Conservation (phyloP, 2,329 filamentous ascomycete genomes). For the Xylaria sp. region DNA sequence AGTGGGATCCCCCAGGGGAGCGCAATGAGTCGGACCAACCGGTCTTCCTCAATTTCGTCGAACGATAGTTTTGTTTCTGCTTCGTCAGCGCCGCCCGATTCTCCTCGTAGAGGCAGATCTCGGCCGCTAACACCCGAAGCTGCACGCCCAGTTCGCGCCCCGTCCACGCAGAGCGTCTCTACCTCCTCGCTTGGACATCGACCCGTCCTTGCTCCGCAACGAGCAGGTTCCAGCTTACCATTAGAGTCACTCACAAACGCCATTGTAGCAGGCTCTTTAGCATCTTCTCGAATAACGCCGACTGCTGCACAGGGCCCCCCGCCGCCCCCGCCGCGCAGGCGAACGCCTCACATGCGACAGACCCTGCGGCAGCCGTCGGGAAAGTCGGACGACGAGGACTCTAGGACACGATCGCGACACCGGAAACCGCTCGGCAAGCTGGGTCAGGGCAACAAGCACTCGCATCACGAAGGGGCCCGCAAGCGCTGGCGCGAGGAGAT, state of each 20-base stretch:
- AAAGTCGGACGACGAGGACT: conserved; percentile 56
- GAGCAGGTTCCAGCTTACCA: conserved; percentile 46
- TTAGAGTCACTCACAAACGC: conserved; percentile 71
- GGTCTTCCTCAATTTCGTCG: conserved; percentile 42
- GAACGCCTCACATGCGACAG: conserved; percentile 60
- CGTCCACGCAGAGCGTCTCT: conserved; percentile 18
- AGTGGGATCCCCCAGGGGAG: conserved; percentile 1
- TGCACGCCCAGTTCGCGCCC: conserved; percentile 21
- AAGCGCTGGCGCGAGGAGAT: conserved; percentile 78
- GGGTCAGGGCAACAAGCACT: conserved; percentile 62
- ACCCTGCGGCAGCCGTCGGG: conserved; percentile 64
- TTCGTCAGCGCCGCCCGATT: conserved; percentile 40
- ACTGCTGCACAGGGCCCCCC: conserved; percentile 43
- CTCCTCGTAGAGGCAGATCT: conserved; percentile 30
- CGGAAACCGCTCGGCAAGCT: conserved; percentile 55
- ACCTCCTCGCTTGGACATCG: conserved; percentile 5
- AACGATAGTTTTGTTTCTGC: conserved; percentile 50
- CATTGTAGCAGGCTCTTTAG: conserved; percentile 75
- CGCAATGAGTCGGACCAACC: conserved; percentile 1
- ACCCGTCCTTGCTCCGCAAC: conserved; percentile 16
- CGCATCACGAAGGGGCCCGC: conserved; percentile 75
- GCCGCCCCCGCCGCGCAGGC: conserved; percentile 47
- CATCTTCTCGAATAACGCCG: conserved; percentile 58
- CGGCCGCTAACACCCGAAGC: conserved; percentile 22
- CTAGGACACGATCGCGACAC: conserved; percentile 44